Base-by-base conservation (phyloP, 345 rosid genomes). In the Brassica cretica region DNA sequence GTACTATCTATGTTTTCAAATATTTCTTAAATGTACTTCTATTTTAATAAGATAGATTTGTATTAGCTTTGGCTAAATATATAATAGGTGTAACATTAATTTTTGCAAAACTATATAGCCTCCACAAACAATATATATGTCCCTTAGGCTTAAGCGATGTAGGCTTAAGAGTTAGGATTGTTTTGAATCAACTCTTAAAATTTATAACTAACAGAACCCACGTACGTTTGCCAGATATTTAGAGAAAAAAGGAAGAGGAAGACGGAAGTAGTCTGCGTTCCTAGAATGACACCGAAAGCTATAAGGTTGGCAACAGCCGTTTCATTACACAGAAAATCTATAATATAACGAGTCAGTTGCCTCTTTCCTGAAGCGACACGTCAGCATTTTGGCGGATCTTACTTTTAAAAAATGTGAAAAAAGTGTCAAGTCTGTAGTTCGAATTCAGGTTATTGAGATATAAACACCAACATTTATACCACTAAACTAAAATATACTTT, bases 271-370 rank as follows among this genome's bases (percentile, higher is more conserved):
- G 55, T 78, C 66, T 49, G 66, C 68, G 68, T 68, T 49, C 56
- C 33, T 32, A 60, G 73, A 72, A 72, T 78, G 58, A 72, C 64
- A 72, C 56, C 56, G 18, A 72, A 78, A 67, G 68, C 51, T 41
- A 66, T 11, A 49, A 78, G 68, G 64, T 77, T 77, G 80, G 76
- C 80, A 77, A 77, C 71, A 58, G 58, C 67, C 29, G 19, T 41
- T 72, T 30, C 53, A 58, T 72, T 71, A 53, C 75, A 11, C 65
- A 64, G 46, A 71, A 77, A 64, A 39, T 14, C 59, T 25, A 16
- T 1, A 21, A 21, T 21, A 21, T 21, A 21, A 21, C 24, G 24
- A 21, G 24, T 21, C 24, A 21, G 24, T 21, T 21, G 24, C 2
- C 24, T 21, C 24, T 21, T 21, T 21, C 2, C 24, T 21, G 24